Evolutionary conservation across 768 basidiomycete genomes (phyloP), one percentile per base, ranked within the genome.

Genomic region (Agaricus blazei): DNA sequence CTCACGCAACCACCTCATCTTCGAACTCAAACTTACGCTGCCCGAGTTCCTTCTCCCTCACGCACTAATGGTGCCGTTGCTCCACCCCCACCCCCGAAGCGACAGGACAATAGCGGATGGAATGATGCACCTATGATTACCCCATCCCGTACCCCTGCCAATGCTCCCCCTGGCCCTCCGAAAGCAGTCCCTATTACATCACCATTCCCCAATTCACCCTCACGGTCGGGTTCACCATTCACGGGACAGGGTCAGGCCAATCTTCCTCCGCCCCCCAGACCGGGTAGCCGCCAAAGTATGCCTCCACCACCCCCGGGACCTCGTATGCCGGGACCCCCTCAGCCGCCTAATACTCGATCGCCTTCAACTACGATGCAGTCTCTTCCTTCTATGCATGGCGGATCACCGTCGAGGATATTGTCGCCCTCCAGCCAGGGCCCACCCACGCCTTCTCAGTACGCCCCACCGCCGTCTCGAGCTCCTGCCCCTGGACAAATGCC

Each of bases 41-140:
- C 75, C 9, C 61, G 68, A n/a, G 54, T 66, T 38, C 78, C 78
- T 9, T 78, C 77, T 2, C 76, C 82, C 42, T 80, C 73, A n/a
- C 70, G 68, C 3, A 62, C 63, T 2, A 67, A 70, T 29, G 68
- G 67, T 42, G 64, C 67, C 0, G 63, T 67, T 28, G 66, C 59
- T 15, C 64, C 63, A 1, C 73, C 77, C 45, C 70, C 73, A 47
- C 77, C 82, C 1, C 81, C 87, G 1, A 80, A 84, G 3, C 84
- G 84, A 29, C 82, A 84, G 28, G 88, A 87, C 48, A 84, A 85
- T 28, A 82, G 86, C 14, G 93, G 93, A 0, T 98, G 94, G 93
- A 98, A 98, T 63, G 95, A 98, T 68, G 84, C 93, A 0, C 93
- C 93, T 0, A 59, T 82, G 11, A 60, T 73, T 14, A 65, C 72